Evolutionary conservation across 805 yeast species (phyloP).

Genomic region (Osmozyma mogii): DNA sequence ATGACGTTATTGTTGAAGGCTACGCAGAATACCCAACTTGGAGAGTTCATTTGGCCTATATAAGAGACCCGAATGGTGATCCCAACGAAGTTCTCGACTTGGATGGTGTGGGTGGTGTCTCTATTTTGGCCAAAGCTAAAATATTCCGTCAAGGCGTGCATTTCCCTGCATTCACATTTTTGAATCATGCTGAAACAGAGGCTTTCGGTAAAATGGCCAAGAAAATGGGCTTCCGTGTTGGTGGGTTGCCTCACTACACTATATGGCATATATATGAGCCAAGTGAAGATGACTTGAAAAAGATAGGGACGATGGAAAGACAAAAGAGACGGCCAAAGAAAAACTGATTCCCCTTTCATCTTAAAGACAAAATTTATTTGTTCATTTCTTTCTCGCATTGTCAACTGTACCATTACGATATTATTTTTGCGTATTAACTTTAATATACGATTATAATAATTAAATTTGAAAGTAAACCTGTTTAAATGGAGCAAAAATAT

Average conservation of each 20-base stretch:
- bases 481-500: conserved; percentile 1
- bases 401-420: no score
- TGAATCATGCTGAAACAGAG: conserved; percentile 83
- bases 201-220: conserved; percentile 80
- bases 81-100: conserved; percentile 57
- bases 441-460: no score
- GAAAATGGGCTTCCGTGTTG: conserved; percentile 72
- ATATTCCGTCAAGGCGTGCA: conserved; percentile 73
- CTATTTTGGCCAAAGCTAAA: conserved; percentile 66
- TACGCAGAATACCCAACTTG: conserved; percentile 82
- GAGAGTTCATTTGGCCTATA: conserved; percentile 74
- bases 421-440: no score
- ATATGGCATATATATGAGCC: conserved; percentile 90
- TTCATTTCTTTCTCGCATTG: no score
- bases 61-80: conserved; percentile 54
- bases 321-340: conserved; percentile 42
- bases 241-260: conserved; percentile 85
- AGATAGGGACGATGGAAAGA: conserved; percentile 63
- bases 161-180: conserved; percentile 78
- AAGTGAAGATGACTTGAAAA: conserved; percentile 71
- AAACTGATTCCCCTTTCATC: no score
- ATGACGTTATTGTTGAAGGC: conserved; percentile 84
- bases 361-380: no score
- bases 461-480: background rate
- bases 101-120: conserved; percentile 87